Percentiles rank a stretch among this genome's conserved stretches.
These are phyloP conservation scores for Fusarium sp. DNA, from an alignment of 2,329 filamentous ascomycete species.

Conservation along the genomic window DNA sequence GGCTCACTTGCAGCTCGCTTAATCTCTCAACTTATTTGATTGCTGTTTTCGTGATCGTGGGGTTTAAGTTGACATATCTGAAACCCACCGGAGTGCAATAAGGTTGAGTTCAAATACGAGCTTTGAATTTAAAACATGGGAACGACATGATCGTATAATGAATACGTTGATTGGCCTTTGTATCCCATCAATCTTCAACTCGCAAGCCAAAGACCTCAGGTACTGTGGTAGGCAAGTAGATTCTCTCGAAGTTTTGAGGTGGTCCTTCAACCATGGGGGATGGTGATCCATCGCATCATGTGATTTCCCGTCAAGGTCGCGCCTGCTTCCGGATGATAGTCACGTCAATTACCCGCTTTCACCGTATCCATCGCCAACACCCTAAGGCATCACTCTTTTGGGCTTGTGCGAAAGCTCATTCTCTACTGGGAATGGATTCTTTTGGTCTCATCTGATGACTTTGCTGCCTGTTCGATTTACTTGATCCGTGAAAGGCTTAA, in stretches of 20 bases:
- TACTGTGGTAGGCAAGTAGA: too few relatives aligned
- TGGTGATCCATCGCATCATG: constrained; percentile 41
- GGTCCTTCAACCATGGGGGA: too few relatives aligned
- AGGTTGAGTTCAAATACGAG: too few relatives aligned
- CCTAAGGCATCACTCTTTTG: constrained; percentile 16
- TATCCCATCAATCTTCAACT: too few relatives aligned
- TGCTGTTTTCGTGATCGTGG: neutral
- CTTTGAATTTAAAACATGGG: neutral
- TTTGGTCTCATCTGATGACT: constrained; percentile 2
- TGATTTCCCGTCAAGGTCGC: constrained; percentile 54
- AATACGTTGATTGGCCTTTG: too few relatives aligned
- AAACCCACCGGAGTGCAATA: neutral
- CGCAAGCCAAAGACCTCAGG: too few relatives aligned
- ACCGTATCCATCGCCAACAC: constrained; percentile 17
- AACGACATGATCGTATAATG: too few relatives aligned
- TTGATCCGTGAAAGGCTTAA: neutral
- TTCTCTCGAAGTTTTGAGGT: neutral
- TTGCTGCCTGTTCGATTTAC: constrained; percentile 30
- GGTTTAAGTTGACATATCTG: neutral
- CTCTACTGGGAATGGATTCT: constrained; percentile 17
- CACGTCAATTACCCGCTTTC: constrained; percentile 43
- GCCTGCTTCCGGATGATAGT: constrained; percentile 46
- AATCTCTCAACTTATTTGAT: neutral
- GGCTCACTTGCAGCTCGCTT: neutral
- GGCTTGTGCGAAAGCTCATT: constrained; percentile 7